These are phyloP conservation scores for Trichosporon faecale DNA, from an alignment of 1,284 basidiomycete genomes.

Conservation along the genomic window DNA sequence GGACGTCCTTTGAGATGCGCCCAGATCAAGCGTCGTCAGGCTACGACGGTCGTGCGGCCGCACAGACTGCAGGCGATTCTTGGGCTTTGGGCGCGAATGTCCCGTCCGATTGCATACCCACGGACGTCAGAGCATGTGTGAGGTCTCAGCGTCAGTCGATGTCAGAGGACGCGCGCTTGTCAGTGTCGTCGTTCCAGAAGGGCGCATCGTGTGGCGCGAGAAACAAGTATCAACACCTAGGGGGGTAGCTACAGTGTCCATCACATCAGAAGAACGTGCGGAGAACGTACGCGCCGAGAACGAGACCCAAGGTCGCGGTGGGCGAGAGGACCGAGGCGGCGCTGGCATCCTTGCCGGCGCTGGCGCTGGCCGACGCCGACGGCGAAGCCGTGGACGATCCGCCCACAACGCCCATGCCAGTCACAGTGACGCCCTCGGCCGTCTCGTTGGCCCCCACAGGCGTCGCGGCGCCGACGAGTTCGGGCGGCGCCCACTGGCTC, in stretches of 20 bases:
- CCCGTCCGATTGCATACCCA: neutral
- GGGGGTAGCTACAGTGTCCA: neutral
- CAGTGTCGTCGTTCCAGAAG: too few relatives aligned
- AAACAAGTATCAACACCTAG: neutral
- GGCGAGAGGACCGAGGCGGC: neutral
- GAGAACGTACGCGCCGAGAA: neutral
- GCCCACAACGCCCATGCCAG: neutral
- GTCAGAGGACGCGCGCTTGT: too few relatives aligned
- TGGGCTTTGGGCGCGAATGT: neutral
- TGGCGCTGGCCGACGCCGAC: neutral
- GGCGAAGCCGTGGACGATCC: neutral
- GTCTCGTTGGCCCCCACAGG: neutral
- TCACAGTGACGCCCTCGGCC: neutral
- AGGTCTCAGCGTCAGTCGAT: neutral
- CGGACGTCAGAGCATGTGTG: neutral
- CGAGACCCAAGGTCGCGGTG: neutral
- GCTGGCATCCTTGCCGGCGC: neutral
- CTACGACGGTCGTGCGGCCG: neutral
- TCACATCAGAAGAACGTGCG: neutral
- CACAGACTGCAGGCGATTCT: too few relatives aligned
- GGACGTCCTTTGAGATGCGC: neutral
- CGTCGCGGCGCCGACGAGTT: neutral
- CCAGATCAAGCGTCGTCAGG: neutral
- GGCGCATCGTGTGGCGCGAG: too few relatives aligned
- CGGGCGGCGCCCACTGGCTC: conserved; percentile 17